A percentile compares a stretch with the other conserved stretches of the same genome.
Evolutionary conservation across 2,329 filamentous ascomycete species (phyloP).

Genomic region (Emergomyces orientalis): DNA sequence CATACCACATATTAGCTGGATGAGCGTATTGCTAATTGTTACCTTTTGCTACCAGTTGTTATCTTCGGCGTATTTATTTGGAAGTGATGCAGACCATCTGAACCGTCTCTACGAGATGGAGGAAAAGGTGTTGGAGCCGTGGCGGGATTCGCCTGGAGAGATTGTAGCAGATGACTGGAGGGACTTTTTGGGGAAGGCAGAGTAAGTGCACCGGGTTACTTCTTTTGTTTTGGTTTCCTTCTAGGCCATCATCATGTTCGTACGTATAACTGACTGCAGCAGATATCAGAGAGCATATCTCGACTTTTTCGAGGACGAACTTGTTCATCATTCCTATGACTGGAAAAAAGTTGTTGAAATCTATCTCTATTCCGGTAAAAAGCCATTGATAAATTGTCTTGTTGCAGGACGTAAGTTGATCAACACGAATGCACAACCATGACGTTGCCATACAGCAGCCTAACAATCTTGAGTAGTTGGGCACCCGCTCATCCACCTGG

Average conservation of each 20-base stretch:
- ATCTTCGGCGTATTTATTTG: conserved; percentile 75
- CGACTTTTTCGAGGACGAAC: conserved; percentile 90
- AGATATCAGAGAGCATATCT: conserved; percentile 82
- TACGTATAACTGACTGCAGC: conserved; percentile 8
- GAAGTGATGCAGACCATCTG: conserved; percentile 62
- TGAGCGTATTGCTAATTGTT: not conserved
- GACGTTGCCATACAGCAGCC: not conserved
- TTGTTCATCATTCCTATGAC: conserved; percentile 68
- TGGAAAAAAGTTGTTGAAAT: conserved; percentile 70
- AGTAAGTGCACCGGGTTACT: conserved; percentile 35
- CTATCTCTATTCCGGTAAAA: conserved; percentile 58
- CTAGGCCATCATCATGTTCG: not conserved
- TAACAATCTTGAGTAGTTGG: conserved; percentile 49
- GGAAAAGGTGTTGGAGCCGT: conserved; percentile 61
- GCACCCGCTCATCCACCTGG: conserved; percentile 87
- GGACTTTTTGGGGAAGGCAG: conserved; percentile 66
- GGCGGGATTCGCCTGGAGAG: conserved; percentile 77
- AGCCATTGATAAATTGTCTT: conserved; percentile 72
- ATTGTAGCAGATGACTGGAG: conserved; percentile 74
- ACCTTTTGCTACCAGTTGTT: conserved; percentile 47
- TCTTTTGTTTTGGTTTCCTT: not conserved
- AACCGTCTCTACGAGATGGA: conserved; percentile 73
- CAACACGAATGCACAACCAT: conserved; percentile 13
- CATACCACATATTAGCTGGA: not conserved
- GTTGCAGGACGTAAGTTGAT: conserved; percentile 62